These are phyloP conservation scores for Pugionium cornutum DNA, from an alignment of 345 rosid genomes.

Conservation along the genomic window DNA sequence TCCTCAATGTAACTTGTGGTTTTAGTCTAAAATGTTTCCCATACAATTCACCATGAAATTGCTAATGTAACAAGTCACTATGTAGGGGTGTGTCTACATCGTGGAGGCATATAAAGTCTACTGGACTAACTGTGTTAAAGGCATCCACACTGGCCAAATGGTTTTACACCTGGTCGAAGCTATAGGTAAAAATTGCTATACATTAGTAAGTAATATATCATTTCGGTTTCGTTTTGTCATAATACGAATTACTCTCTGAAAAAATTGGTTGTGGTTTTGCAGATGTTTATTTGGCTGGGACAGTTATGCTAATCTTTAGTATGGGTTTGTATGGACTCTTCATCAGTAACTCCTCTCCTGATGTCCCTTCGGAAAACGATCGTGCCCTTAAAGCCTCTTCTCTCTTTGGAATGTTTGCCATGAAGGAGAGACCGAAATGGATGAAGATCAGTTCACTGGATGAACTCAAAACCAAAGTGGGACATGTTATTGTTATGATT, in stretches of 20 bases:
- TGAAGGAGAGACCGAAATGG: constrained; percentile 95
- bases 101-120: constrained; percentile 78
- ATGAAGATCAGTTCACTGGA: constrained; percentile 88
- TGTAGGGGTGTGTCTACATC: constrained; percentile 77
- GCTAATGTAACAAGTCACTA: constrained; percentile 10
- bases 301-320: constrained; percentile 91
- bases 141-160: constrained; percentile 83
- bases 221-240: too few species aligned
- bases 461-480: constrained; percentile 89
- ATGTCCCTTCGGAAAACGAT: constrained; percentile 49
- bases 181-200: constrained; percentile 50
- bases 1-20: constrained; percentile 65
- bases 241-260: background rate
- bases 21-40: constrained; percentile 4
- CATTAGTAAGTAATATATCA: too few species aligned
- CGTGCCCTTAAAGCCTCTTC: constrained; percentile 88
- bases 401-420: constrained; percentile 90
- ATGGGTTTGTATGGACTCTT: constrained; percentile 94
- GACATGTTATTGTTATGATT: constrained; percentile 96
- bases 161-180: constrained; percentile 90
- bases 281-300: constrained; percentile 96
- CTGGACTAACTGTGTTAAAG: constrained; percentile 80
- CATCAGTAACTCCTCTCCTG: constrained; percentile 61
- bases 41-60: background rate
- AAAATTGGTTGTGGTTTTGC: constrained; percentile 20